Conservation (phyloP, 305 asterid species). For the Fraxinus albicans region DNA sequence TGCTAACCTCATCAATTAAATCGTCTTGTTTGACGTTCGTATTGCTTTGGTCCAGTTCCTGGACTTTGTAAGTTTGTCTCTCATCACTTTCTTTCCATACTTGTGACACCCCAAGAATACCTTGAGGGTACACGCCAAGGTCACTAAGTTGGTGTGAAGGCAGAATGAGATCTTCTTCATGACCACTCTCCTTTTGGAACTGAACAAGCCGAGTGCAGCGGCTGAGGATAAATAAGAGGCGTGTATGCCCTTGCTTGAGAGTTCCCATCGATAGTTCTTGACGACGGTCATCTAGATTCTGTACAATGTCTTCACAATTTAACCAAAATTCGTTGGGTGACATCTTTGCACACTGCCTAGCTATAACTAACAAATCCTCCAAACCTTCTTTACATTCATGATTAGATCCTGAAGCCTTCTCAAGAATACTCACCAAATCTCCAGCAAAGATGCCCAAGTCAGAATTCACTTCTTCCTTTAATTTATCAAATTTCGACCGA, state of each 20-base stretch:
- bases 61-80: constrained; percentile 34
- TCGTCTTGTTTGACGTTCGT: constrained; percentile 39
- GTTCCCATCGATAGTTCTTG: constrained; percentile 84
- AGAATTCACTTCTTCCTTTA: constrained; percentile 82
- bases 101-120: constrained; percentile 30
- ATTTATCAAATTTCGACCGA: constrained; percentile 73
- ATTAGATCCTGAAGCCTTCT: constrained; percentile 63
- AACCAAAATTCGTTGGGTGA: constrained; percentile 85
- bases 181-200: constrained; percentile 89
- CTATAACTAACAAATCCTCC: constrained; percentile 80
- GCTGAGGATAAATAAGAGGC: constrained; percentile 83
- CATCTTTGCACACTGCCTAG: constrained; percentile 87
- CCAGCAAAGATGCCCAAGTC: constrained; percentile 93
- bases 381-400: constrained; percentile 69
- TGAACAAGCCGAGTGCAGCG: constrained; percentile 97
- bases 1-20: constrained; percentile 58
- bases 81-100: constrained; percentile 37
- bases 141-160: constrained; percentile 85
- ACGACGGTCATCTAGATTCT: constrained; percentile 85
- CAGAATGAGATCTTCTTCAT: constrained; percentile 65
- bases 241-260: constrained; percentile 86
- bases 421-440: constrained; percentile 80
- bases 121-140: constrained; percentile 81
- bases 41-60: constrained; percentile 40
- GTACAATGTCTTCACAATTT: constrained; percentile 89